Percentiles rank a stretch among this genome's conserved stretches.
These are phyloP conservation scores for Eugenia klotzschiana DNA, from an alignment of 441 rosid genomes.

Conservation along the genomic window DNA sequence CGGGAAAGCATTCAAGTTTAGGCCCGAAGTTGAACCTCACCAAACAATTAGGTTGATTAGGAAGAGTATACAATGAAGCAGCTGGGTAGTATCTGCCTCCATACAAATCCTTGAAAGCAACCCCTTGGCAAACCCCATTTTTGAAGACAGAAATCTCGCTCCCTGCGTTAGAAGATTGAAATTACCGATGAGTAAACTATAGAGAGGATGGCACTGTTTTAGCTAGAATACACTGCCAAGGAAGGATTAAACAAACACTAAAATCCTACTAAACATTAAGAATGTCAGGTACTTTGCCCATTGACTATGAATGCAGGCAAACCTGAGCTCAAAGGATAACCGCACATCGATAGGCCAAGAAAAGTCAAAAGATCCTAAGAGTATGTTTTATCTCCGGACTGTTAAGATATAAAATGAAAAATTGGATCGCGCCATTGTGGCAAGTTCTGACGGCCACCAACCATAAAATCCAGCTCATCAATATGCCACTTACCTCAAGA, in stretches of 20 bases:
- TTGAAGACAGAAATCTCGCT: slow-evolving; percentile 91
- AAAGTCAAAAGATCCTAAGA: not conserved
- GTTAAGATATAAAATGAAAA: not conserved
- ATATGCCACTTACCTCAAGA: not conserved
- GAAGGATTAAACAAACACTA: not conserved
- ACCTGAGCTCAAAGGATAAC: not conserved
- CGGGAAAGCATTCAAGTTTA: slow-evolving; percentile 55
- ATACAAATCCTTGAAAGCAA: slow-evolving; percentile 70
- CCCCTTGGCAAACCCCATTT: slow-evolving; percentile 81
- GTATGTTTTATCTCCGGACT: not conserved
- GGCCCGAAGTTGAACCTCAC: slow-evolving; percentile 96
- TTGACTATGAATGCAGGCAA: not conserved
- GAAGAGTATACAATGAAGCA: slow-evolving; percentile 97
- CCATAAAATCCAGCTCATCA: not conserved
- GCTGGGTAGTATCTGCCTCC: slow-evolving; percentile 95
- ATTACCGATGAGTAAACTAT: not conserved
- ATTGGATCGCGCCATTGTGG: not conserved
- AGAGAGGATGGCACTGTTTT: not conserved
- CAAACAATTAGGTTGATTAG: slow-evolving; percentile 71
- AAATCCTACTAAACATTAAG: not conserved
- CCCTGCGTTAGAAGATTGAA: slow-evolving; percentile 27
- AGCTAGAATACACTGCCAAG: not conserved
- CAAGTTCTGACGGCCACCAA: not conserved
- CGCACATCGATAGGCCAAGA: not conserved
- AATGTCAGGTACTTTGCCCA: not conserved